phyloP scores from a whole-genome alignment of 129 eudicot genomes.

The Tagetes patula region DNA sequence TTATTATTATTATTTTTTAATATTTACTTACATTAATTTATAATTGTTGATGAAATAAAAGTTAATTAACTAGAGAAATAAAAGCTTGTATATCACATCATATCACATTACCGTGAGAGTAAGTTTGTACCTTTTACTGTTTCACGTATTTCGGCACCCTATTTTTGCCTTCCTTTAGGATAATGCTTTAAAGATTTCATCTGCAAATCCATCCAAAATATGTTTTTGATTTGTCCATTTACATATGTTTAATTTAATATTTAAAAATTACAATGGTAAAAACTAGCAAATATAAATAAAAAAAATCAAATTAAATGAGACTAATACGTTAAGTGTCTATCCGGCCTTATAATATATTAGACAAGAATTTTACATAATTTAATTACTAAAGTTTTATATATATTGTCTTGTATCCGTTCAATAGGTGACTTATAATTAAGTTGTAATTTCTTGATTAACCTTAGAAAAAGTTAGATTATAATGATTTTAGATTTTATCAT shows the following conservation, averaged over 20 bases:
- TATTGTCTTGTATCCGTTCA: too few relatives aligned
- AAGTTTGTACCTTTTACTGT: slow-evolving; percentile 4
- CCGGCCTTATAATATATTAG: neutral
- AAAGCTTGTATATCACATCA: slow-evolving; percentile 2
- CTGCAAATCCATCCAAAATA: neutral
- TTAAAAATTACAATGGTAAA: too few relatives aligned
- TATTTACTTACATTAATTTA: neutral
- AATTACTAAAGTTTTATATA: too few relatives aligned
- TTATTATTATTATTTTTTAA: neutral
- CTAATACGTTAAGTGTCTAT: neutral
- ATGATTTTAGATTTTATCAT: too few relatives aligned
- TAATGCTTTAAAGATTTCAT: slow-evolving; percentile 12
- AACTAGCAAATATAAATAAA: too few relatives aligned
- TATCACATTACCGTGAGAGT: slow-evolving; percentile 4
- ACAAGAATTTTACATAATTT: too few relatives aligned
- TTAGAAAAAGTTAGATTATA: too few relatives aligned
- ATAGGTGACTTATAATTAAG: too few relatives aligned
- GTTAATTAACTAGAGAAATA: neutral
- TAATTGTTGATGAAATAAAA: neutral
- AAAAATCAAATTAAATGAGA: neutral
- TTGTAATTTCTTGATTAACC: too few relatives aligned
- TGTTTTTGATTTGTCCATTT: slow-evolving; percentile 5
- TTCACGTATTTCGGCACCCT: slow-evolving; percentile 16
- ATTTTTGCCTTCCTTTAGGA: neutral
- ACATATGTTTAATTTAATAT: neutral